Conservation (phyloP, 306 rosid species). For the Cyamopsis tetragonoloba region DNA sequence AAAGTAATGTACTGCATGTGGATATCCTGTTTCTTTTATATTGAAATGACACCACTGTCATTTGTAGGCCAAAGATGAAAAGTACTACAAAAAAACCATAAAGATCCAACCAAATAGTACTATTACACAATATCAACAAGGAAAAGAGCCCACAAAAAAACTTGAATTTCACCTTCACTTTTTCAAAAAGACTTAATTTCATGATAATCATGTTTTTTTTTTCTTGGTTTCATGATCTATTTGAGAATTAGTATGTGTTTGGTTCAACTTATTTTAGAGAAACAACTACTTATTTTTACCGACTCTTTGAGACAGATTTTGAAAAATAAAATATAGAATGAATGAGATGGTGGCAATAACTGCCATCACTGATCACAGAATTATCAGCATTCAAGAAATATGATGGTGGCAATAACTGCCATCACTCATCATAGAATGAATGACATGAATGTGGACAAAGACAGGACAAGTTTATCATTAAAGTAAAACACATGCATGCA, state of each 20-base stretch:
- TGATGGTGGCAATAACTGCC: neutral
- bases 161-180: slow-evolving; percentile 14
- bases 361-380: slow-evolving; percentile 5
- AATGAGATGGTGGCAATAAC: too few relatives aligned
- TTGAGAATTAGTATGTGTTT: too few relatives aligned
- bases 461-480: neutral
- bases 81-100: slow-evolving; percentile 23
- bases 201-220: neutral
- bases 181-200: slow-evolving; percentile 3
- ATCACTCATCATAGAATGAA: neutral
- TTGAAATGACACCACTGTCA: slow-evolving; percentile 36
- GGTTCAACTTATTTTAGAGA: too few relatives aligned
- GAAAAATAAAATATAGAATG: too few relatives aligned
- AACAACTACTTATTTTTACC: too few relatives aligned
- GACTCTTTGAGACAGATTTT: too few relatives aligned
- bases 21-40: slow-evolving; percentile 20
- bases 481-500: slow-evolving; percentile 6
- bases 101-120: slow-evolving; percentile 23
- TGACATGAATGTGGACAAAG: slow-evolving; percentile 9
- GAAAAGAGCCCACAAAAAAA: slow-evolving; percentile 27
- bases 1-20: slow-evolving; percentile 10
- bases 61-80: slow-evolving; percentile 28
- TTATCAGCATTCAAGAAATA: slow-evolving; percentile 4
- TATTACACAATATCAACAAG: slow-evolving; percentile 12
- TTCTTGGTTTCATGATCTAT: neutral